Evolutionary conservation across 1,284 basidiomycete species (phyloP).

Genomic region (Ceratobasidium papillatum): DNA sequence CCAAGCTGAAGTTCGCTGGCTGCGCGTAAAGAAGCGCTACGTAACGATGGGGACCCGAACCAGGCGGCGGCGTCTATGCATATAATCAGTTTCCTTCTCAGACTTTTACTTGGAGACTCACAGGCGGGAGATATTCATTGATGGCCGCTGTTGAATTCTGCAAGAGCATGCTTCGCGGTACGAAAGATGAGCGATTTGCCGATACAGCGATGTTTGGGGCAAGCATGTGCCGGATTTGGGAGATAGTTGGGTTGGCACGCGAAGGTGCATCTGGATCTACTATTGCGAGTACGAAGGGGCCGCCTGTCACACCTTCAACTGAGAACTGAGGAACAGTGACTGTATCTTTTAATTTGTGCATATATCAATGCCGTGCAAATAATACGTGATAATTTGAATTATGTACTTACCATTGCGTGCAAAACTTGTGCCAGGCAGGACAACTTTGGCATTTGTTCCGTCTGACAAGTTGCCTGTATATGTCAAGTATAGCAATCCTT

Average conservation of each 20-base stretch:
- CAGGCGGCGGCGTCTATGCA: constrained; percentile 19
- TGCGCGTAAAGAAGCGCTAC: constrained; percentile 39
- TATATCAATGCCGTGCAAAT: no score
- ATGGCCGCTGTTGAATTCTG: constrained; percentile 25
- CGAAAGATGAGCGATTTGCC: neutral
- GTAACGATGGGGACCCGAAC: constrained; percentile 38
- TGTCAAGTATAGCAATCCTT: constrained; percentile 16
- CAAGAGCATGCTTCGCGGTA: constrained; percentile 6
- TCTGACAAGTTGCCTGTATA: constrained; percentile 32
- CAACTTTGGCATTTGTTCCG: constrained; percentile 21
- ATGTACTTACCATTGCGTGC: constrained; percentile 14
- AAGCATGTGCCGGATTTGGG: constrained; percentile 30
- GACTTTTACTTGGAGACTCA: neutral
- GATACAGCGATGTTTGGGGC: constrained; percentile 25
- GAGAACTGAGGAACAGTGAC: constrained; percentile 24
- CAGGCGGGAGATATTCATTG: constrained; percentile 23
- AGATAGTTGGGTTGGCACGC: constrained; percentile 17
- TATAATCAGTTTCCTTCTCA: no score
- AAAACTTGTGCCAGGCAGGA: constrained; percentile 28
- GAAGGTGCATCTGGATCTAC: constrained; percentile 38
- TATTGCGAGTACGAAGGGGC: constrained; percentile 26
- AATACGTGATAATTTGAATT: no score
- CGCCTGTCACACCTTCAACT: constrained; percentile 11
- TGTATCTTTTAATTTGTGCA: no score
- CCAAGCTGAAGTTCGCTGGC: constrained; percentile 11